Percentiles rank a stretch among this genome's conserved stretches.
These are phyloP conservation scores for Fusarium agapanthi DNA, from an alignment of 2,329 filamentous ascomycete genomes.

Conservation along the genomic window DNA sequence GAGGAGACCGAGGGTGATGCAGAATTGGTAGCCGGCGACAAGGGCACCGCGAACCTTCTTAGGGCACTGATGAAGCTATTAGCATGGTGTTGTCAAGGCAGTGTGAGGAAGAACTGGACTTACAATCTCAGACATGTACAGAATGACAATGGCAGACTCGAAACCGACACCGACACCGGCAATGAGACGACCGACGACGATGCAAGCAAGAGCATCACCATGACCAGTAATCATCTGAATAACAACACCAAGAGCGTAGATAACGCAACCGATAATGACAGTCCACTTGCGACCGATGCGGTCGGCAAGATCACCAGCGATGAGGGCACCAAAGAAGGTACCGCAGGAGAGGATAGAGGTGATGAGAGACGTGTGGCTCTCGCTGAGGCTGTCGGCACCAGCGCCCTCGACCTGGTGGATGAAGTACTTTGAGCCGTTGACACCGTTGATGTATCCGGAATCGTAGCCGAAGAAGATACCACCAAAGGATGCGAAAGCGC, in stretches of 20 bases:
- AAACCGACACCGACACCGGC: slow-evolving; percentile 36
- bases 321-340: slow-evolving; percentile 81
- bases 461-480: slow-evolving; percentile 84
- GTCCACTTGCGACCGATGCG: slow-evolving; percentile 77
- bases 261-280: slow-evolving; percentile 73
- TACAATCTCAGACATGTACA: slow-evolving; percentile 40
- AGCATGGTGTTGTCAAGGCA: neutral
- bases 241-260: slow-evolving; percentile 75
- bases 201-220: slow-evolving; percentile 31
- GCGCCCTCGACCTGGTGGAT: slow-evolving; percentile 59
- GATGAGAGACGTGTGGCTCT: slow-evolving; percentile 64
- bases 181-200: slow-evolving; percentile 35
- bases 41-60: slow-evolving; percentile 32
- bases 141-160: slow-evolving; percentile 37
- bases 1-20: slow-evolving; percentile 34
- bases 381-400: slow-evolving; percentile 46
- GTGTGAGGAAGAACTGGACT: slow-evolving; percentile 45
- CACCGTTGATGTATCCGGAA: slow-evolving; percentile 78
- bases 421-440: slow-evolving; percentile 63
- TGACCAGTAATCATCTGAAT: slow-evolving; percentile 41
- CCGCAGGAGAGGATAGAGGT: slow-evolving; percentile 80
- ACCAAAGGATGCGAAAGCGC: slow-evolving; percentile 75
- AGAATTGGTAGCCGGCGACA: slow-evolving; percentile 38
- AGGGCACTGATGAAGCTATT: slow-evolving; percentile 21
- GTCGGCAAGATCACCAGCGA: slow-evolving; percentile 81